Evolutionary conservation across 83 land plant genomes (phyloP), one percentile per base, ranked within the genome.

Genomic region (Larix sibirica): DNA sequence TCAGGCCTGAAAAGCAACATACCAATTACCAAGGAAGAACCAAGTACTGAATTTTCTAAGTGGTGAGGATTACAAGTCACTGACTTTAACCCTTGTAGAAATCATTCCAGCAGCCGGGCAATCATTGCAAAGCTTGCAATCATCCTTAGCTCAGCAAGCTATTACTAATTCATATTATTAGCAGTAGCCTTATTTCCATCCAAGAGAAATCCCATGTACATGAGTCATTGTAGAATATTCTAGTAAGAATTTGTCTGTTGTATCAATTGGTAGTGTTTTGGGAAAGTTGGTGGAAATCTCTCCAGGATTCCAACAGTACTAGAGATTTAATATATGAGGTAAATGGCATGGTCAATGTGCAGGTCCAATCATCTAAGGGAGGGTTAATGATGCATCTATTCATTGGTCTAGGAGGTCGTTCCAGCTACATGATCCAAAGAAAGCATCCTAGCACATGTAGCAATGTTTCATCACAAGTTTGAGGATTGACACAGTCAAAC

Each of bases 221-320:
- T 88, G 91, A 62, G 85, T 59, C 4, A 31, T 60, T 67, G 80
- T 83, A 69, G 89, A 89, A 79, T 93, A 87, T 81, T 59, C 81
- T 4, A 89, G 84, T 68, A 38, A 75, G 81, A 67, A 89, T 87
- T 81, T 84, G 79, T 62, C 47, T 12, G 87, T 56, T 77, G 95
- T 87, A 63, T 74, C 12, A 13, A 59, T 93, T 77, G 62, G 89
- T 44, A 69, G 20, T 58, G 67, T 80, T 56, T 89, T 92, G 12
- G 95, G 92, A 78, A 88, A 56, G 23, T 33, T 93, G 6, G 73
- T 74, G 67, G 95, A 93, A 62, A 80, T 79, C 60, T 90, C 93
- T 85, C 81, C 80, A 12, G 95, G 95, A 89, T 90, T 90, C 59
- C 86, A 88, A 87, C 16, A 78, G 83, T 77, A 86, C 80, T 75